A percentile compares a stretch with the other conserved stretches of the same genome.
Conservation (phyloP, 305 asterid species). For the Plantago coronopus region DNA sequence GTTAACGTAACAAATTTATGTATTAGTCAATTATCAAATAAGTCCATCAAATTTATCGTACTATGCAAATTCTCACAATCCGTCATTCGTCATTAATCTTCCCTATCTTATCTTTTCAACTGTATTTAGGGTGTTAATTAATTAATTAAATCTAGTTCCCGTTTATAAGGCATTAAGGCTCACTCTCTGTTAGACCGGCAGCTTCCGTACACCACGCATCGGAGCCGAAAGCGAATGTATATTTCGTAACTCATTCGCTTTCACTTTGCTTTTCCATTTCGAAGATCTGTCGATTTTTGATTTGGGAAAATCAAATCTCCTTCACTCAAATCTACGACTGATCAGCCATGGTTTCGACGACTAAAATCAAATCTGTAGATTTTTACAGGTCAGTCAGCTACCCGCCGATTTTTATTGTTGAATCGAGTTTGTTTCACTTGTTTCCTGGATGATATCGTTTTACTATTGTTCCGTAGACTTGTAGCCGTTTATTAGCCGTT, state of each 20-base stretch:
- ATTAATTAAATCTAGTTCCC: too few relatives aligned
- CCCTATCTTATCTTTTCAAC: too few relatives aligned
- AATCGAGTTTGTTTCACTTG: conserved; percentile 3
- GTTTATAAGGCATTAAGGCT: too few relatives aligned
- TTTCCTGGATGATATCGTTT: conserved; percentile 1
- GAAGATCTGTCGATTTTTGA: neutral
- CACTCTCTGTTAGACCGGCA: neutral
- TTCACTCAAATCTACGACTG: conserved; percentile 21
- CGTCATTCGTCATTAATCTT: too few relatives aligned
- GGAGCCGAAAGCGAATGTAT: neutral
- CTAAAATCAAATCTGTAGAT: conserved; percentile 88
- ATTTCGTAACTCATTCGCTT: neutral
- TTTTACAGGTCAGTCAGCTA: conserved; percentile 81
- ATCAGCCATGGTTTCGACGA: conserved; percentile 66
- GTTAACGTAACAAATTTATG: too few relatives aligned
- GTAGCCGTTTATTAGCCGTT: neutral
- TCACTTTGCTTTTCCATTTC: neutral
- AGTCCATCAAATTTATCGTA: too few relatives aligned
- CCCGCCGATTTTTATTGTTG: neutral
- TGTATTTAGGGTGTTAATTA: too few relatives aligned
- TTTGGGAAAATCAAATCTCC: neutral
- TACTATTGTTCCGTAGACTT: neutral
- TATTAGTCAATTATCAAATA: too few relatives aligned
- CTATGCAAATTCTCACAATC: too few relatives aligned
- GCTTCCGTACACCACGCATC: neutral